Base-by-base conservation (phyloP, 345 rosid species). In the Cardamine occulta region DNA sequence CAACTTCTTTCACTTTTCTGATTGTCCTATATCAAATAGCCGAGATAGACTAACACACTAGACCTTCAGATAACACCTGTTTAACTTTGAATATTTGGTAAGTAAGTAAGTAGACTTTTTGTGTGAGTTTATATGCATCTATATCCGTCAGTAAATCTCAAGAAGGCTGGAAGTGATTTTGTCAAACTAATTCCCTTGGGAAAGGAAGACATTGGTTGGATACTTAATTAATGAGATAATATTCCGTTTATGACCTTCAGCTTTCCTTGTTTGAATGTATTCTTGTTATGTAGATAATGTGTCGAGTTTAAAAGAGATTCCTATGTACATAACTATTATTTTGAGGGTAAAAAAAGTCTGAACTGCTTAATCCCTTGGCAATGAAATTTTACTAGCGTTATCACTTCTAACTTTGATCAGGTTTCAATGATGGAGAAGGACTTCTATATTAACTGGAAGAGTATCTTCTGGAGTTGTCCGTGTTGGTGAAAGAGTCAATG, bases 371-470 rank as follows among this genome's bases (percentile, higher is more conserved):
- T 28, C 73, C 73, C 10, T 53, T 58, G 53, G 57, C 34, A 32
- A 52, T 49, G 52, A 7, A 57, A 66, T n/a, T 66, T 66, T 6
- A 72, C 45, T 15, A 49, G 19, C 47, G 29, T 81, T 79, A 11
- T 72, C 42, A 39, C 64, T 76, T 65, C 60, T 74, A 39, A 52
- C 14, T 71, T 82, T 61, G n/a, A n/a, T n/a, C 84, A 95, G 99
- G 93, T 95, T 71, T 92, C 99, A 66, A 95, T 95, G 98, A 92
- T 95, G 99, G 99, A 95, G 73, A 82, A 83, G 62, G 97, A 95
- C 79, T 89, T 64, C 67, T 95, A 90, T 95, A 77, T 88, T 95
- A 82, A 92, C 97, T 45, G 99, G 99, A 40, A 91, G 98, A 52
- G 80, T 95, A 69, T 39, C 85, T 80, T 85, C 89, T 76, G 99